Evolutionary conservation across 2,329 filamentous ascomycete species (phyloP).

Genomic region (Talaromyces sp.): DNA sequence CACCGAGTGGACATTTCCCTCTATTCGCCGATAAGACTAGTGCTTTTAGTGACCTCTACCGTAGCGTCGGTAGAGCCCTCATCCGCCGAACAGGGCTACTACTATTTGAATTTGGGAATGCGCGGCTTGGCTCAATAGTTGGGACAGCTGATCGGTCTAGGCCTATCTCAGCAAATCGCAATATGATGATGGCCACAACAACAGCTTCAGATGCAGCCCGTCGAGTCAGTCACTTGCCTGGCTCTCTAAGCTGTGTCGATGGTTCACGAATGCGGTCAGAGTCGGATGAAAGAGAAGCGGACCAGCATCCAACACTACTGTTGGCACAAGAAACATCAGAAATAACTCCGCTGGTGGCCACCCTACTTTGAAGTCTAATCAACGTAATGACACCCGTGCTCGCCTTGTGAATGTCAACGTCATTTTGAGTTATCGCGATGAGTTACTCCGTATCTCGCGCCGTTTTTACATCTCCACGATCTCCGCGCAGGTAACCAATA

Average conservation of each 20-base stretch:
- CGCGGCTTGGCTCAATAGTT: neutral
- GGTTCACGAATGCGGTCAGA: neutral
- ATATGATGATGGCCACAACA: neutral
- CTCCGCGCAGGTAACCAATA: neutral
- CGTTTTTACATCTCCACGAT: neutral
- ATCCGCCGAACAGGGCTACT: neutral
- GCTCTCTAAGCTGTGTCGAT: neutral
- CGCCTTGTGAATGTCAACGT: neutral
- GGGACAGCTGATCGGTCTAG: neutral
- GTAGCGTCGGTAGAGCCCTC: neutral
- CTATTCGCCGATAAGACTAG: slow-evolving; percentile 1
- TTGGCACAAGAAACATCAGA: neutral
- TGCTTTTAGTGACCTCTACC: neutral
- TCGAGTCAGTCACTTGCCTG: neutral
- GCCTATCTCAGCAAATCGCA: neutral
- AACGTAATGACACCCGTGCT: neutral
- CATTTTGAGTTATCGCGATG: slow-evolving; percentile 1
- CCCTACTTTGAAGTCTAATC: neutral
- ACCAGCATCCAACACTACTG: neutral
- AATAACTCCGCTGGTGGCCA: neutral
- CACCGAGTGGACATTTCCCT: neutral
- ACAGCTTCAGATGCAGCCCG: neutral
- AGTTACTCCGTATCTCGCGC: neutral
- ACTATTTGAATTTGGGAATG: neutral
- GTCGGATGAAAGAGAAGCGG: neutral